phyloP scores from a whole-genome alignment of 2,329 filamentous ascomycete genomes.

The Biscogniauxia sp. region DNA sequence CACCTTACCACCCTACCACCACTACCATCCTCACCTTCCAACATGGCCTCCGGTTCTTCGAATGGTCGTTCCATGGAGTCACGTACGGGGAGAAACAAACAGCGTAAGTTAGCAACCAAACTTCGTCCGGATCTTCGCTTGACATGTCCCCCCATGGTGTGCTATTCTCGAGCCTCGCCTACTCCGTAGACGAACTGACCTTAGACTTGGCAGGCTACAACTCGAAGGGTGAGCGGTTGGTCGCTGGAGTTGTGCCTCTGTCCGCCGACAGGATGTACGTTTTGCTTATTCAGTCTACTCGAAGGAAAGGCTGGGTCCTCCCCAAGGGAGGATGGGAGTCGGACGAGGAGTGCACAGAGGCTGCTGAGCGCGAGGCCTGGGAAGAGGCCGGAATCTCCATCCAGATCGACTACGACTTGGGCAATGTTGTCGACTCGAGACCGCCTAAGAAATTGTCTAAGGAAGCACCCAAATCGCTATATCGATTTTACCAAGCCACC shows the following conservation, averaged over 20 bases:
- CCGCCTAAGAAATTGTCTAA: slow-evolving; percentile 71
- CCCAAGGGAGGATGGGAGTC: slow-evolving; percentile 98
- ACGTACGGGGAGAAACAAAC: slow-evolving; percentile 73
- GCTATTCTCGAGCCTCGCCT: slow-evolving; percentile 25
- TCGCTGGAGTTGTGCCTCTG: slow-evolving; percentile 90
- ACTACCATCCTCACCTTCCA: slow-evolving; percentile 17
- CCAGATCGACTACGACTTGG: slow-evolving; percentile 80
- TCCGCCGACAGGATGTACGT: slow-evolving; percentile 84
- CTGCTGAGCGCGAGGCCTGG: slow-evolving; percentile 91
- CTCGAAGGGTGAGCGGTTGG: slow-evolving; percentile 85
- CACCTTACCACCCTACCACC: not conserved
- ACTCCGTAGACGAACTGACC: slow-evolving; percentile 38
- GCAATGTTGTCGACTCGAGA: slow-evolving; percentile 80
- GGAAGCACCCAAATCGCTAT: slow-evolving; percentile 60
- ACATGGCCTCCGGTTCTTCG: slow-evolving; percentile 32
- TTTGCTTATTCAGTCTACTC: slow-evolving; percentile 88
- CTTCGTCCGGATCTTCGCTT: slow-evolving; percentile 18
- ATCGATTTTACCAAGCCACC: slow-evolving; percentile 84
- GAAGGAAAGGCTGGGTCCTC: slow-evolving; percentile 90
- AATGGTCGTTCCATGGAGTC: slow-evolving; percentile 65
- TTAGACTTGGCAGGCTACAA: slow-evolving; percentile 71
- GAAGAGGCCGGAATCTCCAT: slow-evolving; percentile 94
- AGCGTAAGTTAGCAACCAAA: slow-evolving; percentile 60
- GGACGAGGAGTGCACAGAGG: slow-evolving; percentile 83
- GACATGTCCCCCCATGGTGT: slow-evolving; percentile 13